Base-by-base conservation (phyloP, 345 rosid genomes). In the Aegle marmelos region DNA sequence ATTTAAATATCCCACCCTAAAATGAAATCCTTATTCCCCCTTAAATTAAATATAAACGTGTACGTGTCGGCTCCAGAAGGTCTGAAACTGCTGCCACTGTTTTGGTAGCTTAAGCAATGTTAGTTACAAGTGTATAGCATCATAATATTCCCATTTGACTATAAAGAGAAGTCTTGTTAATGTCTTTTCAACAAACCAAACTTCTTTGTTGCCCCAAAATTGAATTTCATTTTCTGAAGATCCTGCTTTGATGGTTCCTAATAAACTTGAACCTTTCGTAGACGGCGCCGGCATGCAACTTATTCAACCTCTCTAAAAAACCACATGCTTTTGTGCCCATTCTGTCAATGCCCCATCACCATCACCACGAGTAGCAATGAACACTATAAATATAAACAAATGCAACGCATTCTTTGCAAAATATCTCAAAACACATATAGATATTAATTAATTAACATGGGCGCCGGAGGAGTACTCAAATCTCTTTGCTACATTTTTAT, bases 341-440 rank as follows among this genome's bases (percentile, higher is more conserved):
- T 61, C 37, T 9, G 58, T 61, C 39, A 65, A 75, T 64, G 50
- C 71, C 41, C 28, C n/a, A 53, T 75, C 65, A 37, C 60, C 68
- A 28, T 34, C 73, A 27, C 59, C 14, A 48, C 11, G 1, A 48
- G 17, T 28, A 62, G 27, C 22, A 39, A 28, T 61, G 4, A 36
- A 2, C 79, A 19, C 68, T 85, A 83, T 81, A 83, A 81, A 77
- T 73, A 72, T 56, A 75, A 62, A n/a, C 27, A 62, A 56, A 7
- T 9, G 50, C 22, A 7, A 16, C 34, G 11, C 56, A 73, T 72
- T 48, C 54, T 39, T 19, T 63, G 16, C 56, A 30, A 61, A 28
- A 14, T 8, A 24, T 7, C 64, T 24, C 11, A 59, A 50, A 30
- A 39, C 24, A 24, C 6, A 9, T 6, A 22, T 24, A 6, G 22